Percentiles rank a stretch among this genome's conserved stretches.
phyloP scores from a whole-genome alignment of 805 yeast genomes.

The Teunomyces pallodes region DNA sequence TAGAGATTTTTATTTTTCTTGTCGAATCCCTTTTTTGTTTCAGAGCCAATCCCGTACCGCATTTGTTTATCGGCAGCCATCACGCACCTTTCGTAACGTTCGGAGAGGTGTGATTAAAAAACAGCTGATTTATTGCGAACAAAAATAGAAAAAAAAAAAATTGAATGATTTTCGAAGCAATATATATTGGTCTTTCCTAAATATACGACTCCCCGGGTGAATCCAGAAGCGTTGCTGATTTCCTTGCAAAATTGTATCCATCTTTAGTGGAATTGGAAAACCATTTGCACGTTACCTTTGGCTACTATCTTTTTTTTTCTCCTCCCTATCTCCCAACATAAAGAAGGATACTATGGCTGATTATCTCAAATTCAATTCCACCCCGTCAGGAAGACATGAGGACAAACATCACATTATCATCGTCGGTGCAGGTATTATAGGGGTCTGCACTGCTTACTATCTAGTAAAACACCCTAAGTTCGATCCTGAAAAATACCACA shows the following conservation, averaged over 20 bases:
- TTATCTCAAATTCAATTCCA: constrained; percentile 20
- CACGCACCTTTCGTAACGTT: background rate
- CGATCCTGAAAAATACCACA: constrained; percentile 69
- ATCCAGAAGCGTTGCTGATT: background rate
- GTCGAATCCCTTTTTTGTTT: too few species aligned
- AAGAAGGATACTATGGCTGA: constrained; percentile 7
- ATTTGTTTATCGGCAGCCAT: background rate
- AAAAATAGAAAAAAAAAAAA: constrained; percentile 1
- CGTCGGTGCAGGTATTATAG: constrained; percentile 95
- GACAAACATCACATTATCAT: constrained; percentile 71
- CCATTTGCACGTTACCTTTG: background rate
- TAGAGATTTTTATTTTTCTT: too few species aligned
- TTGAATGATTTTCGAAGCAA: constrained; percentile 2
- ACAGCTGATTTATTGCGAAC: constrained; percentile 1
- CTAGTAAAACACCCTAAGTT: constrained; percentile 79
- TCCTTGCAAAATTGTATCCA: background rate
- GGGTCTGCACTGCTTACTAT: constrained; percentile 92
- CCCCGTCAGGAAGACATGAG: constrained; percentile 48
- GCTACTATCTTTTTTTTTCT: background rate
- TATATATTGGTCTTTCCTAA: background rate
- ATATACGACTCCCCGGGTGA: background rate
- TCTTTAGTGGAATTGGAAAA: background rate
- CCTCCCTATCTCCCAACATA: background rate
- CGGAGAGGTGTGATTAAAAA: background rate
- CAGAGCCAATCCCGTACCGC: too few species aligned